phyloP scores from a whole-genome alignment of 345 rosid species.

The Hypericum androsaemum region DNA sequence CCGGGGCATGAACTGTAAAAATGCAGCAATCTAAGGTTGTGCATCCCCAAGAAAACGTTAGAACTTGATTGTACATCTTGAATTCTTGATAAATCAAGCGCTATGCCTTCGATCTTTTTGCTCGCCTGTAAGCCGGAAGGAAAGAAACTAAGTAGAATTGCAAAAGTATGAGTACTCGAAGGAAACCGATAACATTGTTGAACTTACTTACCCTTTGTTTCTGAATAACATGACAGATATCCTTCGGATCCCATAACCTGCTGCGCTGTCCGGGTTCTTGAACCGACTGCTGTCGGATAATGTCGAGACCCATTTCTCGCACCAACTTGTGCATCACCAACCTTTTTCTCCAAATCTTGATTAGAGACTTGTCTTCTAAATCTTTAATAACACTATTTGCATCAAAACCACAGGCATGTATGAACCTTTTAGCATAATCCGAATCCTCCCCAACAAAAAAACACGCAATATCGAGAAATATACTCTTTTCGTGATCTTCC shows the following conservation, averaged over 20 bases:
- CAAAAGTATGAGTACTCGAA: neutral
- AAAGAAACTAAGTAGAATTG: neutral
- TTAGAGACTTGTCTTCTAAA: slow-evolving; percentile 5
- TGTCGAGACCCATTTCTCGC: slow-evolving; percentile 26
- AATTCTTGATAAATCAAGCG: slow-evolving; percentile 8
- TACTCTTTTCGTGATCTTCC: neutral
- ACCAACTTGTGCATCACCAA: slow-evolving; percentile 12
- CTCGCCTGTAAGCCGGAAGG: slow-evolving; percentile 18
- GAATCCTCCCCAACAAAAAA: neutral
- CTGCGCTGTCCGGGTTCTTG: slow-evolving; percentile 14
- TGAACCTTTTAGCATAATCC: neutral
- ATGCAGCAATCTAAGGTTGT: slow-evolving; percentile 23
- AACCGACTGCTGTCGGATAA: slow-evolving; percentile 2
- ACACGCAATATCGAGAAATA: slow-evolving; percentile 2
- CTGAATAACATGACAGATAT: neutral
- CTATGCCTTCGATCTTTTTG: slow-evolving; percentile 20
- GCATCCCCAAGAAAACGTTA: slow-evolving; percentile 19
- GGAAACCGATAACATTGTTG: neutral
- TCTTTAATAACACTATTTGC: neutral
- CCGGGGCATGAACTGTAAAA: slow-evolving; percentile 5
- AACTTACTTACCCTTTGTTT: neutral
- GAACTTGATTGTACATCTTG: slow-evolving; percentile 16
- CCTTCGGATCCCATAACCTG: slow-evolving; percentile 7
- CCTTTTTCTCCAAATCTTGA: neutral
- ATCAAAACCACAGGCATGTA: neutral